These are phyloP conservation scores for Tulasnella sp. DNA, from an alignment of 768 basidiomycete species.

Conservation along the genomic window DNA sequence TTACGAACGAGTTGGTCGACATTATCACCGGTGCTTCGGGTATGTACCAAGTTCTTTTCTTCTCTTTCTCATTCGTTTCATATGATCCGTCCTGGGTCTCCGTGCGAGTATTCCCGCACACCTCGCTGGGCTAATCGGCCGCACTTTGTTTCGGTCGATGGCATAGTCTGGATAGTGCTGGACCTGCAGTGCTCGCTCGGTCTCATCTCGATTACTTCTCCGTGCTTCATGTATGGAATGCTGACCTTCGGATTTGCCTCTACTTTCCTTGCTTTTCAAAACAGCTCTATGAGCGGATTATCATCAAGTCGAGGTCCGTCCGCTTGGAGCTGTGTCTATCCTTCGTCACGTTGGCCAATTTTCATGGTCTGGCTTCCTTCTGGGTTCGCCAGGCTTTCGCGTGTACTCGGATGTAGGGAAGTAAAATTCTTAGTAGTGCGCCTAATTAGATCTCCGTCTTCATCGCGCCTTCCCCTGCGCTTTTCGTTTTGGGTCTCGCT, in stretches of 20 bases:
- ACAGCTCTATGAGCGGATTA: not conserved
- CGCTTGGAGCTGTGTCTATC: not conserved
- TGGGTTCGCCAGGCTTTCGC: not conserved
- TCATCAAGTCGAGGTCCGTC: slow-evolving; percentile 1
- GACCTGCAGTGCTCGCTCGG: not conserved
- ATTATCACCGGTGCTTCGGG: slow-evolving; percentile 67
- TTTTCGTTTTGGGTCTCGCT: not conserved
- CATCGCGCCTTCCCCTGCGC: not conserved
- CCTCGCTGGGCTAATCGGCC: not conserved
- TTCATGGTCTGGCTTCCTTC: not conserved
- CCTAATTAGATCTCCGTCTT: not conserved
- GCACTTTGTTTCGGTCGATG: not conserved
- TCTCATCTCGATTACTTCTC: not conserved
- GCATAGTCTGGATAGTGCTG: not conserved
- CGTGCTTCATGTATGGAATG: not conserved
- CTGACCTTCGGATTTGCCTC: not conserved
- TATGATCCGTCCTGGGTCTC: not conserved
- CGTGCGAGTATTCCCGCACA: not conserved
- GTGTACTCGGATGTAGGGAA: not conserved
- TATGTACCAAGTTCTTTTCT: not conserved
- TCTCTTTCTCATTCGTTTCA: not conserved
- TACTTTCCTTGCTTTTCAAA: not conserved
- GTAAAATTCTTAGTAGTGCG: not conserved
- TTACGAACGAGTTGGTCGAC: slow-evolving; percentile 91
- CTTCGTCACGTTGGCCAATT: not conserved